These are phyloP conservation scores for Alternaria ventricosa DNA, from an alignment of 2,329 filamentous ascomycete genomes.

Conservation along the genomic window DNA sequence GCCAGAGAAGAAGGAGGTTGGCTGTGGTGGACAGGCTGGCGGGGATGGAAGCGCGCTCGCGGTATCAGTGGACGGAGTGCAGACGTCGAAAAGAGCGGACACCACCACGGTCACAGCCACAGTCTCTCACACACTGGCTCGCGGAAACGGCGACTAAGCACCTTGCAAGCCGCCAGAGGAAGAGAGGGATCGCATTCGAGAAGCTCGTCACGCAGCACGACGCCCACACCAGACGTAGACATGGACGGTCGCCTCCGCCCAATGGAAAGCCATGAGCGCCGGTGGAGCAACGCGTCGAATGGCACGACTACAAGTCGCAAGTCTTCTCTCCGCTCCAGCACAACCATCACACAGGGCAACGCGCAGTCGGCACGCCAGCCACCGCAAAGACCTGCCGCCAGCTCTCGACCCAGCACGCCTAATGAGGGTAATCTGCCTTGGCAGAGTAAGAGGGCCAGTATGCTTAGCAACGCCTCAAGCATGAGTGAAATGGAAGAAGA, in stretches of 20 bases:
- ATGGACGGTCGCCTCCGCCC: constrained; percentile 33
- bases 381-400: constrained; percentile 9
- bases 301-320: constrained; percentile 26
- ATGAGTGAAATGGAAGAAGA: constrained; percentile 18
- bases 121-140: constrained; percentile 24
- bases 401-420: constrained; percentile 34
- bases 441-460: constrained; percentile 43
- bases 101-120: constrained; percentile 15
- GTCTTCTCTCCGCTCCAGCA: constrained; percentile 27
- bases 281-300: constrained; percentile 45
- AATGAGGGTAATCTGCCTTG: constrained; percentile 30
- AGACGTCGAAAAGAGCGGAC: constrained; percentile 43
- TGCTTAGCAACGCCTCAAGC: constrained; percentile 39
- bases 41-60: constrained; percentile 54
- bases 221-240: constrained; percentile 43
- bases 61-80: constrained; percentile 30
- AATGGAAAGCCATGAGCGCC: constrained; percentile 29
- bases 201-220: constrained; percentile 40
- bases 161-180: constrained; percentile 25
- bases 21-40: constrained; percentile 87
- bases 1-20: constrained; percentile 73
- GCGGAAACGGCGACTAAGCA: constrained; percentile 40
- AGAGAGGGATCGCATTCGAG: constrained; percentile 40
- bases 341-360: constrained; percentile 27
- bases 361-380: constrained; percentile 38